phyloP scores from a whole-genome alignment of 2,329 filamentous ascomycete genomes.

The Alternaria panax region DNA sequence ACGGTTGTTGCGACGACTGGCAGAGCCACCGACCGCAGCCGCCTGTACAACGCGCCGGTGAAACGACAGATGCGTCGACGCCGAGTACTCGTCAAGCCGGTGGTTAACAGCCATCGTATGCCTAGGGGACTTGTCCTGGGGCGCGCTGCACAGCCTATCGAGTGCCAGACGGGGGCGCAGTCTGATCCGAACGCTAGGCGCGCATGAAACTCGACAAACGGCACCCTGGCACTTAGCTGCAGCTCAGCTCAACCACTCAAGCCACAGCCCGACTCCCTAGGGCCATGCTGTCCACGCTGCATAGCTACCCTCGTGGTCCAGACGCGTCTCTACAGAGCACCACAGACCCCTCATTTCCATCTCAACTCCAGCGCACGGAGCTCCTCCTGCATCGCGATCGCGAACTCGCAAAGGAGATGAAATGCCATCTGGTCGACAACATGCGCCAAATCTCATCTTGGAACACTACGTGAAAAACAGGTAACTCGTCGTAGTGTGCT shows the following conservation, averaged over 20 bases:
- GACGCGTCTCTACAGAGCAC: constrained; percentile 1
- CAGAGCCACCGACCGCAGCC: neutral
- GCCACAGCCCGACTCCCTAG: constrained; percentile 10
- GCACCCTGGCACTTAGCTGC: constrained; percentile 13
- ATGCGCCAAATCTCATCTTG: neutral
- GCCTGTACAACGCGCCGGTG: constrained; percentile 24
- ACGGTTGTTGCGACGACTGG: constrained; percentile 8
- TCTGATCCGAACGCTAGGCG: constrained; percentile 22
- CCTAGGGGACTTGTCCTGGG: constrained; percentile 3
- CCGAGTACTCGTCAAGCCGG: constrained; percentile 13
- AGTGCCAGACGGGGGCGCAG: constrained; percentile 2
- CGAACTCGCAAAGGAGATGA: neutral
- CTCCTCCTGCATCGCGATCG: constrained; percentile 15
- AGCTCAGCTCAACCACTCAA: constrained; percentile 18
- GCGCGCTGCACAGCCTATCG: constrained; percentile 20
- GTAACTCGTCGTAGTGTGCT: constrained; percentile 5
- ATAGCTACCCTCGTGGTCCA: constrained; percentile 13
- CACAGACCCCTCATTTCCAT: constrained; percentile 12
- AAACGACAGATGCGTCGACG: constrained; percentile 18
- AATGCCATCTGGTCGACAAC: constrained; percentile 2
- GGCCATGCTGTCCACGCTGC: constrained; percentile 5
- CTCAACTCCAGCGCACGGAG: constrained; percentile 10
- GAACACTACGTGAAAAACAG: constrained; percentile 5
- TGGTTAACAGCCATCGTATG: constrained; percentile 21
- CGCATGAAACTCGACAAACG: constrained; percentile 29